Conservation (phyloP, 129 eudicot species). For the Ambrosia artemisiifolia region DNA sequence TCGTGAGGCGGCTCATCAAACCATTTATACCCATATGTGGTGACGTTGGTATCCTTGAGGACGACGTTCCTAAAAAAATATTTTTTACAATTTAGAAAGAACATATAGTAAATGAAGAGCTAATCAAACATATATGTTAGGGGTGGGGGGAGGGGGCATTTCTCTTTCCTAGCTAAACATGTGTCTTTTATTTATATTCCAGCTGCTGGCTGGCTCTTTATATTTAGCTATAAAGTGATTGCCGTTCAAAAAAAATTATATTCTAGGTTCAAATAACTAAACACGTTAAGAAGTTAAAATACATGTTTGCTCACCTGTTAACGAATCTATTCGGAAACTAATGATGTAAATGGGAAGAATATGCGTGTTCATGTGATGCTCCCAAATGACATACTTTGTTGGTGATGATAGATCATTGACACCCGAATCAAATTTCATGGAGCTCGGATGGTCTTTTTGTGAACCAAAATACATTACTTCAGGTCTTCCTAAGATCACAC, state of each 20-base stretch:
- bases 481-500: slow-evolving; percentile 25
- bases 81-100: not conserved
- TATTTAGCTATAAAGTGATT: too few species aligned
- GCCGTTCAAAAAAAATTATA: too few species aligned
- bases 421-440: slow-evolving; percentile 25
- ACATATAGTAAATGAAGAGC: not conserved
- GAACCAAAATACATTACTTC: slow-evolving; percentile 18
- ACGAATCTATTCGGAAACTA: slow-evolving; percentile 19
- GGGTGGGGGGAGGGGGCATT: too few species aligned
- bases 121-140: too few species aligned
- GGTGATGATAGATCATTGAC: slow-evolving; percentile 22
- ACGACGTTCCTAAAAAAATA: not conserved
- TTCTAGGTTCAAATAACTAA: too few species aligned
- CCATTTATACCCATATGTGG: slow-evolving; percentile 21
- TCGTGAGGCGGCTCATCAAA: slow-evolving; percentile 23
- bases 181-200: too few species aligned
- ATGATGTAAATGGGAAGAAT: slow-evolving; percentile 27
- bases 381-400: slow-evolving; percentile 36
- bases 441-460: slow-evolving; percentile 19
- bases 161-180: too few species aligned
- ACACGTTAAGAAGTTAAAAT: too few species aligned
- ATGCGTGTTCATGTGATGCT: slow-evolving; percentile 30
- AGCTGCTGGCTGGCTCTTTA: too few species aligned
- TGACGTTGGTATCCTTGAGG: slow-evolving; percentile 21
- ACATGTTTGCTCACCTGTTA: slow-evolving; percentile 4